Base-by-base conservation (phyloP, 2,329 filamentous ascomycete genomes). In the Claviceps sp. region DNA sequence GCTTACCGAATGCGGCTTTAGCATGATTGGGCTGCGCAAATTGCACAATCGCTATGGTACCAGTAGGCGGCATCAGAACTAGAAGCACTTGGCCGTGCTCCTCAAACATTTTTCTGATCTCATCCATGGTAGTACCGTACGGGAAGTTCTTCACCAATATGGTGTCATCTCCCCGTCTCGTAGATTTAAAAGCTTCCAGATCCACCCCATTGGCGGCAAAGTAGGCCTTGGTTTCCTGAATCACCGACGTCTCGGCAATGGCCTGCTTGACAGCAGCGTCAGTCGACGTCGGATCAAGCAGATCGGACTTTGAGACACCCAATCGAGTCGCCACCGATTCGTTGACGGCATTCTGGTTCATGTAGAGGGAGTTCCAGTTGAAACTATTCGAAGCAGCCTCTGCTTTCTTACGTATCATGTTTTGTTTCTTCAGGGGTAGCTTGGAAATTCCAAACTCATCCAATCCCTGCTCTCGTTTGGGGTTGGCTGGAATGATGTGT, bases 311-410 rank as follows among this genome's bases (percentile, higher is more conserved):
- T 52, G 86, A 85, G 53, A 98, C 80, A 47, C 91, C 90, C 53
- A 98, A 76, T 51, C 90, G 85, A 63, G 84, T 81, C 47, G 93
- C 88, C 55, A 95, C 81, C 5, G 90, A 94, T 48, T 87, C 82
- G 69, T 96, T 90, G 50, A 98, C 89, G 49, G 93, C 88, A 72
- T 98, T 90, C 70, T 88, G 86, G 68, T 86, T 96, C 86, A 98
- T 94, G 68, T 93, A 98, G n/a, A 98, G 74, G n/a, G 90, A 91
- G 72, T 98, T 98, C 93, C 93, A 98, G 65, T 91, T 95, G 71
- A 97, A 97, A 1, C 79, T 82, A 48, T 78, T 81, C 34, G 83
- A 84, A 8, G 86, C 77, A 22, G 90, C 87, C 61, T 91, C 85
- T 48, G 84, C 78, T 69, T 87, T 94, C 62, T 86, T 86, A 65